Conservation (phyloP, 2,329 filamentous ascomycete species). For the Sporothrix schenckii region DNA sequence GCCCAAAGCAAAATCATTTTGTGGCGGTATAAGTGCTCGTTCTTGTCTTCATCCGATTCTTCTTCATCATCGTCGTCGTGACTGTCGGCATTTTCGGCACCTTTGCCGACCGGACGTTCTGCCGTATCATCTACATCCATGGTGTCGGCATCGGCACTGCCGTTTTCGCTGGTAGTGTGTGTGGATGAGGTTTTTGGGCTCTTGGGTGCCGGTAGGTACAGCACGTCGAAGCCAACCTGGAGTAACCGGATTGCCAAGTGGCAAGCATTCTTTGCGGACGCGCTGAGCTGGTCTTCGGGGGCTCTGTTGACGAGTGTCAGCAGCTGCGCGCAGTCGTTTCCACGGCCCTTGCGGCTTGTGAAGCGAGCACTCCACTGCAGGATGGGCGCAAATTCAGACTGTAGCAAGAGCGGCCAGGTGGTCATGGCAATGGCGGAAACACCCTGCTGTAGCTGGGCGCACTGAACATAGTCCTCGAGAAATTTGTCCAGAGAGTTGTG, state of each 20-base stretch:
- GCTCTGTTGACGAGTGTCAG: slow-evolving; percentile 37
- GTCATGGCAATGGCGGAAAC: slow-evolving; percentile 36
- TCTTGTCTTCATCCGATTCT: slow-evolving; percentile 25
- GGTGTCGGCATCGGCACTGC: neutral
- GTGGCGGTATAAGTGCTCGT: slow-evolving; percentile 30
- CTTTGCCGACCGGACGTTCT: too few relatives aligned
- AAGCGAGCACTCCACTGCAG: slow-evolving; percentile 35
- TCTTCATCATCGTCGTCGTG: neutral
- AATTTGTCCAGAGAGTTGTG: slow-evolving; percentile 39
- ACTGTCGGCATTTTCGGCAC: too few relatives aligned
- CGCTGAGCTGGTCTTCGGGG: slow-evolving; percentile 28
- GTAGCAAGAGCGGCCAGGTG: slow-evolving; percentile 40
- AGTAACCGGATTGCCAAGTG: slow-evolving; percentile 38
- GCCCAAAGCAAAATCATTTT: slow-evolving; percentile 42
- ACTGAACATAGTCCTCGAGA: slow-evolving; percentile 41
- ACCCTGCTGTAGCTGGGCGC: slow-evolving; percentile 38
- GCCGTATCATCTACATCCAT: neutral
- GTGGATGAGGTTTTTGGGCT: neutral
- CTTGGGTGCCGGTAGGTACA: slow-evolving; percentile 29
- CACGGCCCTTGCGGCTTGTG: slow-evolving; percentile 35
- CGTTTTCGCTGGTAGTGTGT: neutral
- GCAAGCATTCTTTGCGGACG: slow-evolving; percentile 39
- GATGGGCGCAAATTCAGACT: slow-evolving; percentile 40
- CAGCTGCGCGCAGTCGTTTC: slow-evolving; percentile 38
- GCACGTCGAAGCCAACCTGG: slow-evolving; percentile 39